Evolutionary conservation across 75 land plant genomes (phyloP).

Genomic region (Cryptomeria japonica): DNA sequence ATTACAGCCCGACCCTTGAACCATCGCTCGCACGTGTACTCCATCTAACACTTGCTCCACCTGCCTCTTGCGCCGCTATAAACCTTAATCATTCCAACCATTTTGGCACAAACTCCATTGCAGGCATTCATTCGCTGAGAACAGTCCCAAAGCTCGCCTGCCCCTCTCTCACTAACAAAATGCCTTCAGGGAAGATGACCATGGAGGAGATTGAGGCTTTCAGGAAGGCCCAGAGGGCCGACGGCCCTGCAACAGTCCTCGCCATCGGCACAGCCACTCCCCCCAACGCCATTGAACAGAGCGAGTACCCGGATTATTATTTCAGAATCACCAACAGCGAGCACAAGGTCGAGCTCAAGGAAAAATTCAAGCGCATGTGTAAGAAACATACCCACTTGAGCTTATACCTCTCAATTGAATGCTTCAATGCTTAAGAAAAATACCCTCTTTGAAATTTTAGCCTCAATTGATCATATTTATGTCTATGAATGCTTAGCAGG

Average conservation of each 20-base stretch:
- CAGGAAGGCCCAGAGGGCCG: constrained; percentile 27
- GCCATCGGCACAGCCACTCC: constrained; percentile 38
- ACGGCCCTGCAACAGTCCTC: constrained; percentile 38
- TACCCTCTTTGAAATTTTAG: too few species aligned
- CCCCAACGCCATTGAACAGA: constrained; percentile 30
- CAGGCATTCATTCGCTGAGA: too few species aligned
- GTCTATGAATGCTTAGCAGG: too few species aligned
- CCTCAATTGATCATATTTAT: too few species aligned
- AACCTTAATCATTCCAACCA: too few species aligned
- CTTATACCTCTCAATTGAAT: not conserved
- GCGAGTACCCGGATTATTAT: constrained; percentile 52
- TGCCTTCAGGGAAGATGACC: not conserved
- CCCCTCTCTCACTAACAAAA: not conserved
- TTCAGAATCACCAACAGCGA: constrained; percentile 48
- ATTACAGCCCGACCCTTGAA: too few species aligned
- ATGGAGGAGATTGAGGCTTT: constrained; percentile 8
- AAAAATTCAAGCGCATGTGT: constrained; percentile 39
- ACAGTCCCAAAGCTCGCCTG: too few species aligned
- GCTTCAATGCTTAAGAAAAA: not conserved
- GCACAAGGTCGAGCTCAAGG: too few species aligned
- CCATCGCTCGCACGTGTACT: too few species aligned
- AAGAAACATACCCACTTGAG: constrained; percentile 8
- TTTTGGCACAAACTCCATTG: too few species aligned
- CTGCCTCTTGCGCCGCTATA: too few species aligned
- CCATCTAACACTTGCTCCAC: too few species aligned